These are phyloP conservation scores for Mycena galericulata DNA, from an alignment of 768 basidiomycete species.

Conservation along the genomic window DNA sequence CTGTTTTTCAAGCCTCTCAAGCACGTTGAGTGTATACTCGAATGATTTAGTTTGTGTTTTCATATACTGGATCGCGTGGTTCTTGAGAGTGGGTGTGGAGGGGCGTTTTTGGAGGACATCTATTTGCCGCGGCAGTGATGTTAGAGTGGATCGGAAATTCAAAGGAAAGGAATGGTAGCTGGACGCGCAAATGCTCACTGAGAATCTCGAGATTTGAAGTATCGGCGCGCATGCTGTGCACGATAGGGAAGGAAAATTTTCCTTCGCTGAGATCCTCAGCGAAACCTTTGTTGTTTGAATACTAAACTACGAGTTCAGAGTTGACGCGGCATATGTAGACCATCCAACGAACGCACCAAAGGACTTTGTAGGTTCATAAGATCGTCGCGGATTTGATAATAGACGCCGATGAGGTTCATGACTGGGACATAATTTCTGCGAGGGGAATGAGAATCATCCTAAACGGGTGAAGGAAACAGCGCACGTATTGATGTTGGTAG, in stretches of 20 bases:
- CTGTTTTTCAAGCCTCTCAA: constrained; percentile 75
- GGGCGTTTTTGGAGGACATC: constrained; percentile 88
- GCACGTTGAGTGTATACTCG: constrained; percentile 83
- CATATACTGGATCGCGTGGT: constrained; percentile 84
- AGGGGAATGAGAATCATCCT: not conserved
- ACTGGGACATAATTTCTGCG: constrained; percentile 13
- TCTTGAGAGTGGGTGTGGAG: constrained; percentile 82
- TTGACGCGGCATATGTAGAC: not conserved
- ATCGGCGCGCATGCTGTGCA: constrained; percentile 89
- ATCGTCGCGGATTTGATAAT: constrained; percentile 24
- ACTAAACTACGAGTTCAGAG: constrained; percentile 57
- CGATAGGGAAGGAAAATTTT: constrained; percentile 96
- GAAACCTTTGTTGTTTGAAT: constrained; percentile 86
- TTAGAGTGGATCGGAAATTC: not conserved
- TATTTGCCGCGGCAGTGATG: constrained; percentile 62
- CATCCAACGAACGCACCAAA: not conserved
- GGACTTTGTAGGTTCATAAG: constrained; percentile 10
- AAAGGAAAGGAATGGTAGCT: not conserved
- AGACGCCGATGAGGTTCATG: constrained; percentile 17
- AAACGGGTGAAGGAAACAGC: constrained; percentile 31
- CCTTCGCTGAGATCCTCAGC: constrained; percentile 96
- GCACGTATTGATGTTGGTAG: constrained; percentile 68
- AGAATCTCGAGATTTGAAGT: constrained; percentile 82
- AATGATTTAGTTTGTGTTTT: constrained; percentile 84
- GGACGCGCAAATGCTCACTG: constrained; percentile 78